These are phyloP conservation scores for Leishmania braziliensis DNA, from an alignment of 208 protist species.

Conservation along the genomic window DNA sequence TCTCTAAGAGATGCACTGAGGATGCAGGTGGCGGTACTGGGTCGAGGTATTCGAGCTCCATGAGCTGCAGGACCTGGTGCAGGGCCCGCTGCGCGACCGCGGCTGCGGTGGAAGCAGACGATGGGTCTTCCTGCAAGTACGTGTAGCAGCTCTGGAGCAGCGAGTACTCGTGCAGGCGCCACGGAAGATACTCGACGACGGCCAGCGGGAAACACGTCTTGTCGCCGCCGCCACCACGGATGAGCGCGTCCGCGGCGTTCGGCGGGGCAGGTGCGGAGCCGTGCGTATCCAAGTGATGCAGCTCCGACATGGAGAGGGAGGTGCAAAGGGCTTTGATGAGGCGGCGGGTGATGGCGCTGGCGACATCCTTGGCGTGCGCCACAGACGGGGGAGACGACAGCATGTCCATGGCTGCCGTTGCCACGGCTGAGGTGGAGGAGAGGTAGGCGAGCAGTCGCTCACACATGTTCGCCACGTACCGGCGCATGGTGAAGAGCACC, in stretches of 20 bases:
- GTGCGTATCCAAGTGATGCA: conserved; percentile 4
- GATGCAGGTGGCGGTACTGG: conserved; percentile 56
- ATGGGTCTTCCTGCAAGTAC: conserved; percentile 24
- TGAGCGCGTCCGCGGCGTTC: background rate
- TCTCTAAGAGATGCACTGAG: conserved; percentile 41
- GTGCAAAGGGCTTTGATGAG: conserved; percentile 25
- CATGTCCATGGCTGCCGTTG: conserved; percentile 7
- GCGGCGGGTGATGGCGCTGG: conserved; percentile 7
- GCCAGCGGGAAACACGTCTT: conserved; percentile 56
- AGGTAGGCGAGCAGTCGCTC: conserved; percentile 41
- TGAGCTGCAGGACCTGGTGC: conserved; percentile 56
- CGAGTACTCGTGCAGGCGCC: conserved; percentile 74
- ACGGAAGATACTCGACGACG: conserved; percentile 71
- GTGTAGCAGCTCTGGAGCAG: conserved; percentile 57
- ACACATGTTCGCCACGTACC: conserved; percentile 74
- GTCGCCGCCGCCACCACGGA: background rate
- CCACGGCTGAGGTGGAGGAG: conserved; percentile 22
- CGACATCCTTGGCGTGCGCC: conserved; percentile 7
- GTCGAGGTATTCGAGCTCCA: conserved; percentile 77
- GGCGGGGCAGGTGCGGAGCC: background rate
- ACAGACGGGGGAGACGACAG: background rate
- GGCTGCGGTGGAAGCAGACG: conserved; percentile 42
- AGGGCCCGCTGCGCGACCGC: conserved; percentile 44
- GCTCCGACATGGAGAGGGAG: conserved; percentile 30
- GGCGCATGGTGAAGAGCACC: conserved; percentile 52